Base-by-base conservation (phyloP, 306 rosid genomes). In the Spatholobus suberectus region DNA sequence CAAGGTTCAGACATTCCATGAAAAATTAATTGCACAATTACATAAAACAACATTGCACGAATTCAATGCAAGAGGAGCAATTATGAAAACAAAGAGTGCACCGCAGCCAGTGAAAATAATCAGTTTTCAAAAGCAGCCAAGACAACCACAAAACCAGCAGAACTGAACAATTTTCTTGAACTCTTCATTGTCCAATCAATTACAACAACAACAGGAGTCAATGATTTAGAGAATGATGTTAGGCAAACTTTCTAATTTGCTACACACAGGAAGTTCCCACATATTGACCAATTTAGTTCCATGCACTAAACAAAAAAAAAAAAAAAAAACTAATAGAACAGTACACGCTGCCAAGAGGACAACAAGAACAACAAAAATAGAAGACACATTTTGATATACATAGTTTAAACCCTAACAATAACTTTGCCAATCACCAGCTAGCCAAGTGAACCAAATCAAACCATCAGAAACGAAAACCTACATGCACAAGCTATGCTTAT, bases 21-120 rank as follows among this genome's bases (percentile, higher is more conserved):
- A 40, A 52, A 72, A 62, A 61, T 51, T 32, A 70, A 59, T 14
- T 51, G 26, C 6, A 66, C 29, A 78, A 78, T 27, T 26, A 34
- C 68, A 74, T 6, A 46, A 76, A 54, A 54, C 40, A 11, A 65
- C 77, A 52, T 29, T 57, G 77, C n/a, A 3, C 46, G 68, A 74
- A 74, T 73, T 73, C 81, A 66, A 80, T 59, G 61, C 82, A 38
- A 57, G 41, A 35, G 62, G 32, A 32, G 79, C 62, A 75, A 26
- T 37, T 46, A 75, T 23, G 18, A 47, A 75, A 79, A 38, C 51
- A 43, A 57, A 20, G 38, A 23, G 40, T 37, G 13, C 2, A 34
- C 24, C 17, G 3, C 78, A 8, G 70, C 27, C 47, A 6, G 51
- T 3, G 20, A 66, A 67, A 47, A 40, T n/a, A 47, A 38, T 47